Base-by-base conservation (phyloP, 441 rosid species). In the Populus hybrid region DNA sequence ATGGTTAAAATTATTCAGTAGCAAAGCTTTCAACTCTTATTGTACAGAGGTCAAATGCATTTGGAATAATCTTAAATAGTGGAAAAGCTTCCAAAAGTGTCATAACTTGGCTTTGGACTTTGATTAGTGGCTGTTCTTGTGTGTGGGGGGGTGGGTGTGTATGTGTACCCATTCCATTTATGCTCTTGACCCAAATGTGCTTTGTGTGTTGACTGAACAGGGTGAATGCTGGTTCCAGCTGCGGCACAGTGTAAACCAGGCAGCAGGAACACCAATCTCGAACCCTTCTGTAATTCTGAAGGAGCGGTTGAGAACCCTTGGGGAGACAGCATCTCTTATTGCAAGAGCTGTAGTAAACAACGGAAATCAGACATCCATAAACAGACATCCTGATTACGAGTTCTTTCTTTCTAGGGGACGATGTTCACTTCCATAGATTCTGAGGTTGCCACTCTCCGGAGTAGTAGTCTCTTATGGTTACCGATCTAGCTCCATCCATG, bases 141-240 rank as follows among this genome's bases (percentile, higher is more conserved):
- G n/a, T 53, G 32, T 3, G 32, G 4, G 32, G 32, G 32, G 32
- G 4, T 3, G 3, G 32, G 4, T 3, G 32, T 30, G 32, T 30
- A 30, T 3, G 32, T 30, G 32, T 30, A 53, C 69, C 12, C 2
- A 12, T 23, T 26, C 35, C 3, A 24, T 24, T 30, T 3, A 12
- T 66, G 16, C 69, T 10, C 18, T 1, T 66, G 8, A 24, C 12
- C 32, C 32, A 30, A 30, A 30, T 30, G 32, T 30, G 32, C 32
- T 30, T 30, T 30, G 9, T 28, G 10, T 12, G 34, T 10, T 23
- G 11, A 26, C 4, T 80, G 79, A 75, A 69, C 86, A 89, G 92
- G 81, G 80, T 70, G 92, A 89, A 81, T 80, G 88, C 84, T 89
- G 90, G 92, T 87, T 89, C 80, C 84, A 80, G 74, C 73, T 80